A percentile compares a stretch with the other conserved stretches of the same genome.
Conservation (phyloP, 805 yeast species). For the Millerozyma acaciae region DNA sequence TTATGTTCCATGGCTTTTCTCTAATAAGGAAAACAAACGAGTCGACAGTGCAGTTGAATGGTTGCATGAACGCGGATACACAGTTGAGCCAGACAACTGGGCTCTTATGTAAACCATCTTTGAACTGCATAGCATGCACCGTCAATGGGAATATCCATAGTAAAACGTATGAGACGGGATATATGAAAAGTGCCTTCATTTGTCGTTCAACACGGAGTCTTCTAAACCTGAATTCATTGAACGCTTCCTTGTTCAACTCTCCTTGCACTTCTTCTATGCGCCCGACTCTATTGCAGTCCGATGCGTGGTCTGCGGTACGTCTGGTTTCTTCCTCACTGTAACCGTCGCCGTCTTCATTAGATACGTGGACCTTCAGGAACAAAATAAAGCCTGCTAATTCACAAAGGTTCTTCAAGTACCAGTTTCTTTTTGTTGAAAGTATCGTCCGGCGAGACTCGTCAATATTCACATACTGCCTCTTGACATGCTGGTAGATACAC, state of each 20-base stretch:
- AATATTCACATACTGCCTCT: slow-evolving; percentile 1
- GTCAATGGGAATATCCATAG: slow-evolving; percentile 4
- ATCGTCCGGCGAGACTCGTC: not conserved
- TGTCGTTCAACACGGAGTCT: not conserved
- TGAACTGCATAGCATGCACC: slow-evolving; percentile 3
- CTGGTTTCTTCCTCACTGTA: not conserved
- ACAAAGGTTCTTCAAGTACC: not conserved
- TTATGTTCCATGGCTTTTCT: slow-evolving; percentile 5
- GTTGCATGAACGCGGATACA: slow-evolving; percentile 5
- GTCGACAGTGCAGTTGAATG: slow-evolving; percentile 5
- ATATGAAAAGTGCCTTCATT: slow-evolving; percentile 3
- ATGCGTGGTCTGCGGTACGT: too few relatives aligned
- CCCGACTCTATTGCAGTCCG: too few relatives aligned
- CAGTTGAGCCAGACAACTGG: slow-evolving; percentile 5
- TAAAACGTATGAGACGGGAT: slow-evolving; percentile 4
- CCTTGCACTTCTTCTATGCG: too few relatives aligned
- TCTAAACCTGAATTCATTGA: too few relatives aligned
- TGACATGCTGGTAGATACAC: slow-evolving; percentile 3
- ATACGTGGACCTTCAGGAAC: not conserved
- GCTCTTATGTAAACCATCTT: not conserved
- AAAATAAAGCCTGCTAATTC: not conserved
- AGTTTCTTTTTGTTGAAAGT: not conserved
- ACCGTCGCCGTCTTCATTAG: not conserved
- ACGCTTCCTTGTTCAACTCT: too few relatives aligned
- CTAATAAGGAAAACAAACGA: slow-evolving; percentile 2